Conservation (phyloP, 192 early-diverging fungal species). For the Coemansia sp. region DNA sequence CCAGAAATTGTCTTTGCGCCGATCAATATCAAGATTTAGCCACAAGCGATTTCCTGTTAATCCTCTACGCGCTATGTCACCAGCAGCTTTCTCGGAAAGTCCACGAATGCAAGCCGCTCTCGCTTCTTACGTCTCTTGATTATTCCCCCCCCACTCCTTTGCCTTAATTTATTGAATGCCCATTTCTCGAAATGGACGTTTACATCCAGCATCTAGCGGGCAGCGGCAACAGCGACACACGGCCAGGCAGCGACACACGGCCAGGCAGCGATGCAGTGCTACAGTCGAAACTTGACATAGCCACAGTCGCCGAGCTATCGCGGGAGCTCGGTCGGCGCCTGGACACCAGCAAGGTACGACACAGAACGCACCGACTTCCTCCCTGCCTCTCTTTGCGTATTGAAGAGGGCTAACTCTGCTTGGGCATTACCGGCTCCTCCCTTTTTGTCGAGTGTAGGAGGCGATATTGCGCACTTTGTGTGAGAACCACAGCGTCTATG, state of each 20-base stretch:
- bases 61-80: no score
- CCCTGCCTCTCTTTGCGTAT: neutral
- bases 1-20: neutral
- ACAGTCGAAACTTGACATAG: neutral
- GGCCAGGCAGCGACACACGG: neutral
- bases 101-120: no score
- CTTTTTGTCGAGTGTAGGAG: neutral
- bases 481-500: constrained; percentile 7
- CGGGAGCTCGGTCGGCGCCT: constrained; percentile 1
- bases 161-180: neutral
- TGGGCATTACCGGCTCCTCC: neutral
- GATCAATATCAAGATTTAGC: no score
- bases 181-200: neutral
- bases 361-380: no score
- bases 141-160: no score
- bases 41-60: no score
- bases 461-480: constrained; percentile 5
- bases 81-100: neutral
- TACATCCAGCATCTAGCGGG: constrained; percentile 4
- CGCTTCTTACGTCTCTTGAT: neutral
- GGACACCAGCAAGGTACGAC: neutral
- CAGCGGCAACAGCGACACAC: neutral
- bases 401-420: neutral
- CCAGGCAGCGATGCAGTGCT: neutral
- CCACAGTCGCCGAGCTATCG: neutral